Evolutionary conservation across 306 rosid genomes (phyloP).

Genomic region (Styphnolobium japonicum): DNA sequence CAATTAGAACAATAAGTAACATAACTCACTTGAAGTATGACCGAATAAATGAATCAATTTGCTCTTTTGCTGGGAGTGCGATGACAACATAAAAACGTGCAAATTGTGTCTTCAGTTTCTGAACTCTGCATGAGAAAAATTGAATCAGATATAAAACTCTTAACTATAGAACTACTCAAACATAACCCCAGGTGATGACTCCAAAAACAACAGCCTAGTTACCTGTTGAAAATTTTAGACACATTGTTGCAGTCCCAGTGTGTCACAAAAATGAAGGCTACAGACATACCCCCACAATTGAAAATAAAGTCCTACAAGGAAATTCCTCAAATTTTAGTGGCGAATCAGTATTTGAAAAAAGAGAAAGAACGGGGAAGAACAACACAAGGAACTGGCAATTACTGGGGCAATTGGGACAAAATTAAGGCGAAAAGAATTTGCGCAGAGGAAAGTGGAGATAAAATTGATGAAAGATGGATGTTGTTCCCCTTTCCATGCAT

Average conservation of each 20-base stretch:
- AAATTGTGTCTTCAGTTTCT: slow-evolving; percentile 68
- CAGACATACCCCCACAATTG: slow-evolving; percentile 88
- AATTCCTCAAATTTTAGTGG: slow-evolving; percentile 14
- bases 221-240: slow-evolving; percentile 63
- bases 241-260: slow-evolving; percentile 51
- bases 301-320: slow-evolving; percentile 78
- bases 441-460: slow-evolving; percentile 64
- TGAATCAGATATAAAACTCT: slow-evolving; percentile 7
- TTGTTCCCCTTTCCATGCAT: slow-evolving; percentile 73
- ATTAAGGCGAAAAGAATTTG: slow-evolving; percentile 73
- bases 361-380: background rate
- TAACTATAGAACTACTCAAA: background rate
- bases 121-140: slow-evolving; percentile 49
- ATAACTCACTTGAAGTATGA: slow-evolving; percentile 77
- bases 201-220: slow-evolving; percentile 12
- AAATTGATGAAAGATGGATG: slow-evolving; percentile 68
- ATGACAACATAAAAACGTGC: slow-evolving; percentile 63
- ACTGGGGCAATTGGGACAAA: slow-evolving; percentile 73
- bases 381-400: slow-evolving; percentile 6
- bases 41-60: slow-evolving; percentile 57
- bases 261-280: slow-evolving; percentile 79
- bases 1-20: slow-evolving; percentile 17
- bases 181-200: background rate
- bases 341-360: background rate
- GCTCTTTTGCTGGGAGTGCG: slow-evolving; percentile 60